Evolutionary conservation across 1,139 yeast species (phyloP), one percentile per base, ranked within the genome.

Genomic region (Suhomyces wounanorum): DNA sequence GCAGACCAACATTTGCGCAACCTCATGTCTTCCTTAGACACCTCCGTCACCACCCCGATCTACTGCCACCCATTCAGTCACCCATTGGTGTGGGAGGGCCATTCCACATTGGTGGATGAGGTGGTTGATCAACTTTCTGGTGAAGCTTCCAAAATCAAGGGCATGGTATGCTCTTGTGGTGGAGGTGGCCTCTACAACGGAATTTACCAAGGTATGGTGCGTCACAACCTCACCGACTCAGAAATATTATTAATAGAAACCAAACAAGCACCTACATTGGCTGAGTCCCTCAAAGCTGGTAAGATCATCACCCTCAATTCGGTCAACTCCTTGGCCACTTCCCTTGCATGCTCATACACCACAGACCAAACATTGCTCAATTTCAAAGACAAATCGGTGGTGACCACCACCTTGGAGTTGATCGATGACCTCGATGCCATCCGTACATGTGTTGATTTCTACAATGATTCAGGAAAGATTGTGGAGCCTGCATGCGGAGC

Each of bases 401-500:
- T 71, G 43, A 66, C 69, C 36, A 78, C 86, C 0, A 63, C 59
- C 26, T 68, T 84, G 8, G 70, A 77, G 8, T 66, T 79, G 3
- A 80, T 85, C 3, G 72, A 78, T 14, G 92, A 86, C 59, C 52
- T 65, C 4, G 84, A 83, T 47, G 83, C 89, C 0, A 69, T 81
- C 1, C 62, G 65, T 17, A 85, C 86, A 0, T 72, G 84, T 47
- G 61, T 82, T 14, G 69, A 65, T 39, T 83, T 78, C 56, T 78
- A 83, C 7, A 70, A 77, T 11, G 79, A 75, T 40, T 79, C 73
- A 52, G 75, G 75, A 37, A 69, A 77, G 47, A 69, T 84, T 8
- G 82, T 84, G 0, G 92, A 87, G 61, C 90, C 91, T 0, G 90
- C 92, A 0, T 87, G 92, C 69, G 91, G 90, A 10, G 91, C 89